These are phyloP conservation scores for Tricholoma sp. DNA, from an alignment of 768 basidiomycete genomes.

Conservation along the genomic window DNA sequence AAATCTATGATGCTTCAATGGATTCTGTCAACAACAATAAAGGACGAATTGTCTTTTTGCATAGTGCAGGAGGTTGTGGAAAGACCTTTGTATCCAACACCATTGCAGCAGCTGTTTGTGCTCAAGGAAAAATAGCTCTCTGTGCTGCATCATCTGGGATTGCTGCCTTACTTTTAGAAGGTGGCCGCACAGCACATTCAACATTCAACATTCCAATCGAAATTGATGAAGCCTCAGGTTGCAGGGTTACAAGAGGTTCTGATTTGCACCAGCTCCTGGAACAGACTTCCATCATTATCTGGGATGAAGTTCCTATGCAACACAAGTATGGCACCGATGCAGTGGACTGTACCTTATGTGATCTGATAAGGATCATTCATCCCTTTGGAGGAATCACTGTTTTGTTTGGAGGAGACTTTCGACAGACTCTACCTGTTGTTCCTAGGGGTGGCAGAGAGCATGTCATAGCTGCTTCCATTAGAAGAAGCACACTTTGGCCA, in stretches of 20 bases:
- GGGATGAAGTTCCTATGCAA: conserved; percentile 42
- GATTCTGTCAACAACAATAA: conserved; percentile 10
- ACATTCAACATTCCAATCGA: conserved; percentile 44
- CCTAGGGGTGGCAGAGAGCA: conserved; percentile 29
- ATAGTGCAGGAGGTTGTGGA: conserved; percentile 29
- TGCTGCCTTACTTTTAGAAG: conserved; percentile 34
- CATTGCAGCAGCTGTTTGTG: conserved; percentile 19
- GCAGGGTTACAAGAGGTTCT: conserved; percentile 25
- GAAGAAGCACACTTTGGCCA: conserved; percentile 33
- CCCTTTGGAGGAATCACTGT: conserved; percentile 42
- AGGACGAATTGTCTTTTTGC: conserved; percentile 27
- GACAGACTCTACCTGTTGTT: conserved; percentile 43
- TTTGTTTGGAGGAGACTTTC: conserved; percentile 46
- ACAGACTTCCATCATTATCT: conserved; percentile 30
- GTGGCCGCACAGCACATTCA: conserved; percentile 44
- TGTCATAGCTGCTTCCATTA: conserved; percentile 32
- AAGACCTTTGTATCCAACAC: conserved; percentile 33
- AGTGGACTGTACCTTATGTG: conserved; percentile 31
- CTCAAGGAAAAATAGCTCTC: conserved; percentile 25
- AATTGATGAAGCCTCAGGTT: conserved; percentile 21
- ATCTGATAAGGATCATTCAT: conserved; percentile 21
- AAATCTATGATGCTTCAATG: conserved; percentile 18
- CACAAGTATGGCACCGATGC: conserved; percentile 30
- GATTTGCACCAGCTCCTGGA: conserved; percentile 26
- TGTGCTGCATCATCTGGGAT: conserved; percentile 42